phyloP scores from a whole-genome alignment of 306 rosid species.

The Biancaea sappan region DNA sequence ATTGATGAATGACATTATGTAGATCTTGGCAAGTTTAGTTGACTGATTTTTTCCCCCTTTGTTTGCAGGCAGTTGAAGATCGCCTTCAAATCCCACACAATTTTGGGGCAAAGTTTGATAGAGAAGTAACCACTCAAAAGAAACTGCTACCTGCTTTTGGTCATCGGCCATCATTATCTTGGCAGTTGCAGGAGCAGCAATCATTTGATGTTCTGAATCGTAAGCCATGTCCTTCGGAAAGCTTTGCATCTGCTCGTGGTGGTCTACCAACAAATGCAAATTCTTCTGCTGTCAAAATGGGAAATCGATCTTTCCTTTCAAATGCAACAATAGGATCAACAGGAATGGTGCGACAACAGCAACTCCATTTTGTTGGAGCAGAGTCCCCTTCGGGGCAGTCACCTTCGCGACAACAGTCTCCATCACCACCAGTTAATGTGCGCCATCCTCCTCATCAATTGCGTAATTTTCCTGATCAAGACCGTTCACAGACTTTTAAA shows the following conservation, averaged over 20 bases:
- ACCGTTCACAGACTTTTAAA: conserved; percentile 42
- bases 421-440: conserved; percentile 44
- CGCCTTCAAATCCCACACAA: conserved; percentile 44
- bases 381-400: conserved; percentile 68
- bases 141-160: conserved; percentile 62
- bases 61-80: conserved; percentile 69
- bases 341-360: conserved; percentile 53
- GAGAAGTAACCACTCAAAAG: conserved; percentile 52
- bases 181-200: conserved; percentile 64
- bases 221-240: conserved; percentile 56
- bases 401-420: conserved; percentile 55
- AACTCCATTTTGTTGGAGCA: conserved; percentile 46
- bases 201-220: conserved; percentile 51
- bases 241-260: conserved; percentile 50
- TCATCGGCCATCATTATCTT: conserved; percentile 53
- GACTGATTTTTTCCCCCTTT: not conserved
- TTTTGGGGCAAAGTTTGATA: conserved; percentile 44
- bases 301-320: conserved; percentile 46
- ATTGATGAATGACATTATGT: not conserved
- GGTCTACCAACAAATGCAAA: conserved; percentile 44
- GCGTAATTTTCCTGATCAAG: conserved; percentile 54
- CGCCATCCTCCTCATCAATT: conserved; percentile 48
- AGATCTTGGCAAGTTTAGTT: not conserved
- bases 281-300: conserved; percentile 50
- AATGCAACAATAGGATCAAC: conserved; percentile 45